phyloP scores from a whole-genome alignment of 208 protist species.

The Borovskyia barvae region DNA sequence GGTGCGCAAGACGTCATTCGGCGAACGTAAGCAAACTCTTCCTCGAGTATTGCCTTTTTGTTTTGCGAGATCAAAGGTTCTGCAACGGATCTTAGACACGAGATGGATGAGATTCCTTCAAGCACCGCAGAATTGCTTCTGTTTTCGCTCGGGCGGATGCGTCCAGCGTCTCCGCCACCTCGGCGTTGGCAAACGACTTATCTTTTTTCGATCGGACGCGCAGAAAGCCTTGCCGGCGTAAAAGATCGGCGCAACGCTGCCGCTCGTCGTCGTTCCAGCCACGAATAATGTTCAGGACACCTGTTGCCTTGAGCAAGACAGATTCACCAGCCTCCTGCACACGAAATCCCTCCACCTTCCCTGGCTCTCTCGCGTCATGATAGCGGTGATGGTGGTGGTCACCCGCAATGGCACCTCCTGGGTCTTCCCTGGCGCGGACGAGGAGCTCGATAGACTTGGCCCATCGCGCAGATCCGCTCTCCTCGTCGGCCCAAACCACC shows the following conservation, averaged over 20 bases:
- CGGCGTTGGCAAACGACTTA: not conserved
- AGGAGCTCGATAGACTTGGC: too few relatives aligned
- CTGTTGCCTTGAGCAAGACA: too few relatives aligned
- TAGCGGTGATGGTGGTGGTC: not conserved
- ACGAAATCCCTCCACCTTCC: too few relatives aligned
- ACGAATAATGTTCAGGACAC: constrained; percentile 2
- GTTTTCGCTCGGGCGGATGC: constrained; percentile 2
- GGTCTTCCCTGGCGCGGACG: too few relatives aligned
- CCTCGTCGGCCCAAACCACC: constrained; percentile 58
- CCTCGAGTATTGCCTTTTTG: too few relatives aligned
- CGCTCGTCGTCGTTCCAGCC: constrained; percentile 24
- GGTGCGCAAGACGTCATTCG: too few relatives aligned
- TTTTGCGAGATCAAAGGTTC: too few relatives aligned
- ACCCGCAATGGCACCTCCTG: not conserved
- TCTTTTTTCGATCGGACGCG: not conserved
- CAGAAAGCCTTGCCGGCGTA: constrained; percentile 20
- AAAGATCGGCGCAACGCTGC: constrained; percentile 15
- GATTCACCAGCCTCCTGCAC: too few relatives aligned
- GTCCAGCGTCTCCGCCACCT: not conserved
- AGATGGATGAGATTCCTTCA: too few relatives aligned
- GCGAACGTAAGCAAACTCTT: too few relatives aligned
- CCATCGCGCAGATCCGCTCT: constrained; percentile 16
- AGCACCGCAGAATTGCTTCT: constrained; percentile 10
- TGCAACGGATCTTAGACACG: too few relatives aligned
- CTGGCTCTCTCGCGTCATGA: not conserved